Evolutionary conservation across 371 early-diverging fungal genomes (phyloP).

Genomic region (Mortierella sp.): DNA sequence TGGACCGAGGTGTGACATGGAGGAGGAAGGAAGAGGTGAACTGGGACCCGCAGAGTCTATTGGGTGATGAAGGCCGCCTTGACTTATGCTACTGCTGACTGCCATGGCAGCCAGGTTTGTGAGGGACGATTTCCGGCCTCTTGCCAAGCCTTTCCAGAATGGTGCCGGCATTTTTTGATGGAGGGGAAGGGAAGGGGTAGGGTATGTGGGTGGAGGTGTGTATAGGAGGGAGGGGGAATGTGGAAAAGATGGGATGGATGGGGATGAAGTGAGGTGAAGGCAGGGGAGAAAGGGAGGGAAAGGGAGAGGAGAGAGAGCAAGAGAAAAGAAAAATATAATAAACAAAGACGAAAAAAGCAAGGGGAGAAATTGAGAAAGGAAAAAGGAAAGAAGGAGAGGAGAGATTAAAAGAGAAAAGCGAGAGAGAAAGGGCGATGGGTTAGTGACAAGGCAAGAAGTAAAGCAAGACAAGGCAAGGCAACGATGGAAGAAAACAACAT

Average conservation of each 20-base stretch:
- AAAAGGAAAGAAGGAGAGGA: not conserved
- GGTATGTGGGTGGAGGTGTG: not conserved
- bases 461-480: not conserved
- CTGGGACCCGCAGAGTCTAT: not conserved
- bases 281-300: not conserved
- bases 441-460: not conserved
- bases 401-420: not conserved
- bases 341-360: not conserved
- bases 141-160: conserved; percentile 43
- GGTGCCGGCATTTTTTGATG: conserved; percentile 7
- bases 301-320: not conserved
- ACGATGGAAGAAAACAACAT: too few relatives aligned
- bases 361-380: not conserved
- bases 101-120: conserved; percentile 35
- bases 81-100: conserved; percentile 9
- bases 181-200: not conserved
- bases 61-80: not conserved
- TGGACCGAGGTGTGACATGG: conserved; percentile 8
- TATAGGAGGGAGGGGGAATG: not conserved
- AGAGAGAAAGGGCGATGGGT: not conserved
- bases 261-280: not conserved
- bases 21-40: not conserved
- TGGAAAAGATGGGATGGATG: not conserved
- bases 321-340: not conserved
- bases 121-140: conserved; percentile 45